Percentiles rank a stretch among this genome's conserved stretches.
phyloP scores from a whole-genome alignment of 163 green algal genomes.

The Volvox carteri region DNA sequence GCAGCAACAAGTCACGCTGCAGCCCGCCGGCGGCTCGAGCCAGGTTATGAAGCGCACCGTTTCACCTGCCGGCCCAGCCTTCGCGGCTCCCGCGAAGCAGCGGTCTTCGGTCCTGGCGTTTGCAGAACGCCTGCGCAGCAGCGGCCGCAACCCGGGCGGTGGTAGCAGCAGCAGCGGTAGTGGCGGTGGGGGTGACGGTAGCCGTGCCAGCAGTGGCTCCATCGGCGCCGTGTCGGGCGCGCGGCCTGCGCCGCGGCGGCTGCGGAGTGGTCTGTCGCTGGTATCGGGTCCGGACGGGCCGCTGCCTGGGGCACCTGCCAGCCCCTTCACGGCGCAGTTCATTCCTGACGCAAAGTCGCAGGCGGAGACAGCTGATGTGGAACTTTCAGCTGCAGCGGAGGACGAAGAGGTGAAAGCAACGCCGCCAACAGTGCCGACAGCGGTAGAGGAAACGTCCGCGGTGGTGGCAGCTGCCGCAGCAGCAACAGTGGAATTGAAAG shows the following conservation, averaged over 20 bases:
- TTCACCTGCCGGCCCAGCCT: background rate
- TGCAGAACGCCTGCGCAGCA: slow-evolving; percentile 16
- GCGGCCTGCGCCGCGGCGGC: background rate
- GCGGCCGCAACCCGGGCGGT: background rate
- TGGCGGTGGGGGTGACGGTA: background rate
- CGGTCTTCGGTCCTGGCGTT: slow-evolving; percentile 30
- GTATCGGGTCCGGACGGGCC: background rate
- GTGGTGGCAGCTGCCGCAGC: too few species aligned
- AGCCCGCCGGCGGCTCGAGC: too few species aligned
- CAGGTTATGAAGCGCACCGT: too few species aligned
- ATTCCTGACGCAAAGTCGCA: background rate
- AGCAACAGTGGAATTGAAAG: too few species aligned
- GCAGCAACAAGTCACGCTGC: background rate
- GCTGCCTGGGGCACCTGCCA: background rate
- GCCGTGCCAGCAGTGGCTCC: background rate
- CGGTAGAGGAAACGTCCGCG: background rate
- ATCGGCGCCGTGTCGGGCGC: background rate
- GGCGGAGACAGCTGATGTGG: background rate
- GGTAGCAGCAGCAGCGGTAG: background rate
- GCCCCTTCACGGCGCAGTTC: background rate
- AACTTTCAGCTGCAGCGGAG: background rate
- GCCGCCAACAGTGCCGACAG: background rate
- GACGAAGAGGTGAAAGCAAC: background rate
- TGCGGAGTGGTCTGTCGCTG: background rate
- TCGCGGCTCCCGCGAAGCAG: background rate